These are phyloP conservation scores for Geosmithia flava DNA, from an alignment of 2,329 filamentous ascomycete genomes.

Conservation along the genomic window DNA sequence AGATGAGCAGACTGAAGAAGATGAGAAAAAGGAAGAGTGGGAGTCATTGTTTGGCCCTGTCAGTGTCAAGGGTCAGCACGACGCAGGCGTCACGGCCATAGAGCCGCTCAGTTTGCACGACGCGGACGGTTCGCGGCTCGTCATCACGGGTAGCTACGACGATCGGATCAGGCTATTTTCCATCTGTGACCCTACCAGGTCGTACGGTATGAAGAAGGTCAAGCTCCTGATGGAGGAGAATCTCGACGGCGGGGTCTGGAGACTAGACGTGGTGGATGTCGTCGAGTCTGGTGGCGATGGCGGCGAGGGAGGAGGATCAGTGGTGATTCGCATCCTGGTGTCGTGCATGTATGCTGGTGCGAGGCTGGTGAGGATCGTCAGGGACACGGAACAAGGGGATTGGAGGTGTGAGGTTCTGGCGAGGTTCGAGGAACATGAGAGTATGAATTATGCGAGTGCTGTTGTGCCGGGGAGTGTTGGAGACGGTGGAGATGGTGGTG, in stretches of 20 bases:
- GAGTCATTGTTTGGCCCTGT: constrained; percentile 6
- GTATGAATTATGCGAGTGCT: constrained; percentile 91
- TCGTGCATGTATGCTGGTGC: constrained; percentile 91
- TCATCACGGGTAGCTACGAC: constrained; percentile 87
- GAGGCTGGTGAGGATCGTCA: constrained; percentile 43
- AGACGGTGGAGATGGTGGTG: constrained; percentile 4
- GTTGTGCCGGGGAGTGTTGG: constrained; percentile 29
- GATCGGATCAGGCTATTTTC: constrained; percentile 62
- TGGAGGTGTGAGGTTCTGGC: constrained; percentile 56
- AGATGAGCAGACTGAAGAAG: constrained; percentile 1
- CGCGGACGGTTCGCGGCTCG: constrained; percentile 34
- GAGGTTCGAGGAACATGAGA: constrained; percentile 73
- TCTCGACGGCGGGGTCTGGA: constrained; percentile 78
- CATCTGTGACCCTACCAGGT: constrained; percentile 25
- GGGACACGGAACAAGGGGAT: constrained; percentile 16
- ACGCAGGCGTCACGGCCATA: constrained; percentile 81
- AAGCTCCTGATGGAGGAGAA: constrained; percentile 49
- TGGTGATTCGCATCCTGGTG: constrained; percentile 47
- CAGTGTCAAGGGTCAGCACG: constrained; percentile 39
- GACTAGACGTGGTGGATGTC: constrained; percentile 51
- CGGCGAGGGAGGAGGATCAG: no score
- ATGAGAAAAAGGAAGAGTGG: neutral
- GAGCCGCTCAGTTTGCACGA: constrained; percentile 46
- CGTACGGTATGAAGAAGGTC: constrained; percentile 26
- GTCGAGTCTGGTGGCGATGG: constrained; percentile 6